phyloP scores from a whole-genome alignment of 129 eudicot genomes.

The Flaveria trinervia region DNA sequence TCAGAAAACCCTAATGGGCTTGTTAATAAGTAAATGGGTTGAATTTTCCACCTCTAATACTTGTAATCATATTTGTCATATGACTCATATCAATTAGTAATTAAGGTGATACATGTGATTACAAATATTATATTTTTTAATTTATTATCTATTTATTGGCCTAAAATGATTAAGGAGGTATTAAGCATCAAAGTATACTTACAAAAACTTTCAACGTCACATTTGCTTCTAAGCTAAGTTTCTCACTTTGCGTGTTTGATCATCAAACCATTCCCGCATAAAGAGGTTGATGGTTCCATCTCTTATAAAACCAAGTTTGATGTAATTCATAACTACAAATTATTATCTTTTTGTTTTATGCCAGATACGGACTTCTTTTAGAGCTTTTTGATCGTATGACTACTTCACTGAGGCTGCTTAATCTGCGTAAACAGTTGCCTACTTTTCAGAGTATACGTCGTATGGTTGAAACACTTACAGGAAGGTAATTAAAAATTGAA shows the following conservation, averaged over 20 bases:
- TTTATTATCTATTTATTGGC: not conserved
- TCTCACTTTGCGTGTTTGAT: not conserved
- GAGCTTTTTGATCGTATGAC: slow-evolving; percentile 69
- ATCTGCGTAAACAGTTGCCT: slow-evolving; percentile 48
- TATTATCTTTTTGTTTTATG: slow-evolving; percentile 22
- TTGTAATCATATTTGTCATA: not conserved
- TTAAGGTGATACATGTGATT: not conserved
- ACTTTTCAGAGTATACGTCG: slow-evolving; percentile 47
- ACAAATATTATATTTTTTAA: not conserved
- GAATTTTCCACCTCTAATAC: not conserved
- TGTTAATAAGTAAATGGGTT: not conserved
- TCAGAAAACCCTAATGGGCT: not conserved
- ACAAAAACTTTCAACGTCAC: not conserved
- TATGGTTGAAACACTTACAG: slow-evolving; percentile 57
- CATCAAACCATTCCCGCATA: no score
- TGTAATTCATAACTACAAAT: not conserved
- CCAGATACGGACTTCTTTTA: slow-evolving; percentile 51
- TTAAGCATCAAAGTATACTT: not conserved
- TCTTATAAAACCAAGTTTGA: not conserved
- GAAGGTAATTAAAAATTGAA: slow-evolving; percentile 43
- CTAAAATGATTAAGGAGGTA: not conserved
- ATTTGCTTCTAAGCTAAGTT: not conserved
- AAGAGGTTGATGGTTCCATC: not conserved
- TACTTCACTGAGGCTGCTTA: slow-evolving; percentile 68
- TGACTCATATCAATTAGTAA: not conserved